Base-by-base conservation (phyloP, 805 yeast genomes). In the Lachancea dasiensis region DNA sequence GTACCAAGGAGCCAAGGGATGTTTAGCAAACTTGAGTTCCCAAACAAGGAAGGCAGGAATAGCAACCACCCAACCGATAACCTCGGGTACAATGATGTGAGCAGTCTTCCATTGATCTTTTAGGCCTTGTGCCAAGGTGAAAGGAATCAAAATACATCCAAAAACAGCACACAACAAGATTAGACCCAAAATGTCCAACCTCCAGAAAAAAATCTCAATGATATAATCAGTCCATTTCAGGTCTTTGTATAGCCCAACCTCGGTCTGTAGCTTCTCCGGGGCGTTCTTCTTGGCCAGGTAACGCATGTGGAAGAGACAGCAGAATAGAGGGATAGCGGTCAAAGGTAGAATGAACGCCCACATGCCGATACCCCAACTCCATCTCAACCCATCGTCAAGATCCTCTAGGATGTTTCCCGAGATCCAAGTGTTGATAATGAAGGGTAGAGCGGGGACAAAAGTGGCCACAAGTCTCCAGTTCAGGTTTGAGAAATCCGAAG, bases 351-450 rank as follows among this genome's bases (percentile, higher is more conserved):
- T 71, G 48, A 72, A 69, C 2, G 80, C 80, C 75, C 76, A 76
- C 63, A 76, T 74, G 24, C 77, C 79, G 46, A 74, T 71, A 42
- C 73, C 70, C 77, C 78, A 75, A 16, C 67, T 58, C 70, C 77
- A 72, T 13, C 56, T 48, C n/a, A 41, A n/a, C n/a, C n/a, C n/a
- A n/a, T n/a, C 28, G 31, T 58, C 63, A 39, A 68, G 58, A 24
- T 60, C 60, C 6, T 50, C 41, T 6, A 67, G 53, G 27, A 81
- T 64, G 50, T 75, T 57, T 46, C 84, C 86, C 24, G 77, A 61
- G 37, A 79, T 66, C 87, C 87, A 81, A 17, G 86, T 77, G 55
- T 79, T 81, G 54, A 81, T 76, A 46, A 81, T 70, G 49, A 74
- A 79, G 1, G 86, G 86, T 33, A 73, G 60, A 3, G 83, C 79